These are phyloP conservation scores for Penicillium alfredii DNA, from an alignment of 495 filamentous ascomycete genomes.

Conservation along the genomic window DNA sequence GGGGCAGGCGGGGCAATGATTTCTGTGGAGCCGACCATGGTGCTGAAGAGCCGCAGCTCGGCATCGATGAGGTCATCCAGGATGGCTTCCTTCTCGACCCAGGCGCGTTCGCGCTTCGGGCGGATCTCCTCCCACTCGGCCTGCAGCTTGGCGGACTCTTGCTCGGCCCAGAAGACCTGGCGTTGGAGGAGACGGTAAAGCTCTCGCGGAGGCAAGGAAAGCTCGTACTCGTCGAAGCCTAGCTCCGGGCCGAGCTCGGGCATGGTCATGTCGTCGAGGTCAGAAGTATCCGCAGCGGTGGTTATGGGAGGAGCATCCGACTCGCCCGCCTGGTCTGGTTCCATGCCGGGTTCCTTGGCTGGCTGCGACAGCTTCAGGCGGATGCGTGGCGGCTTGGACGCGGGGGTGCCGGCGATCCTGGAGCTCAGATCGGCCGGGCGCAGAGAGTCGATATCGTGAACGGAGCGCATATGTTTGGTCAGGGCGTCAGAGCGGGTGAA, in stretches of 20 bases:
- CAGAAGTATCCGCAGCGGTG: conserved; percentile 18
- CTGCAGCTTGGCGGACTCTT: conserved; percentile 58
- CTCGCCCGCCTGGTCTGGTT: no score
- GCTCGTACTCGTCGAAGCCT: conserved; percentile 66
- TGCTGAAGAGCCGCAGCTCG: conserved; percentile 42
- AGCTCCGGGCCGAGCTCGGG: conserved; percentile 34
- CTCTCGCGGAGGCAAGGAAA: conserved; percentile 58
- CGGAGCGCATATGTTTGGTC: conserved; percentile 97
- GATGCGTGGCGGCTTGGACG: conserved; percentile 55
- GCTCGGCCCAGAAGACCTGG: conserved; percentile 75
- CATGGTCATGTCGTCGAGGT: conserved; percentile 44
- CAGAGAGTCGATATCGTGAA: conserved; percentile 92
- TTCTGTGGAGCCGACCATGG: conserved; percentile 25
- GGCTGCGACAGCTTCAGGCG: conserved; percentile 59
- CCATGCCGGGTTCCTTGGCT: conserved; percentile 35
- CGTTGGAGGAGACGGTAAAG: conserved; percentile 68
- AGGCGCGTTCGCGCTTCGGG: conserved; percentile 65
- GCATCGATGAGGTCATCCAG: conserved; percentile 55
- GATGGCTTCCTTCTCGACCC: conserved; percentile 73
- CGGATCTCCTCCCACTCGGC: conserved; percentile 60
- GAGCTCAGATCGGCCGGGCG: conserved; percentile 86
- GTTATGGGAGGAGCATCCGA: conserved; percentile 42
- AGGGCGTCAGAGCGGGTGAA: conserved; percentile 96
- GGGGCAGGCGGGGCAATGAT: conserved; percentile 8
- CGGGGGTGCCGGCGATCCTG: conserved; percentile 46